Evolutionary conservation across 768 basidiomycete genomes (phyloP).

Genomic region (Mycena vitilis): DNA sequence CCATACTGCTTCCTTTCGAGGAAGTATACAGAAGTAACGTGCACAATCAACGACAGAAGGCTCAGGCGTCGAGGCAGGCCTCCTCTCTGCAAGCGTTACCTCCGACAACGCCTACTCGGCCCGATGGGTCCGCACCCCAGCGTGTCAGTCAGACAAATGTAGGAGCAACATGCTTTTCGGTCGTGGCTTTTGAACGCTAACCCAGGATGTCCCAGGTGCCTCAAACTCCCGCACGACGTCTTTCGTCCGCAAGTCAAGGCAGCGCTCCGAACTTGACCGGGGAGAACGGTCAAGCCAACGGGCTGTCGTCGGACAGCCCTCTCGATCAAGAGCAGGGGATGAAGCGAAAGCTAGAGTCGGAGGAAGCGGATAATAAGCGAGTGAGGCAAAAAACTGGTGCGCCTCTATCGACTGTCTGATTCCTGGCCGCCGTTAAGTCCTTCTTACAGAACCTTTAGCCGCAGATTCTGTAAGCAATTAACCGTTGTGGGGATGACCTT

Average conservation of each 20-base stretch:
- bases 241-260: constrained; percentile 38
- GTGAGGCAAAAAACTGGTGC: constrained; percentile 79
- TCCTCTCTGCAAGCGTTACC: constrained; percentile 42
- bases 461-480: constrained; percentile 53
- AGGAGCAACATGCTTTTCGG: constrained; percentile 11
- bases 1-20: constrained; percentile 78
- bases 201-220: constrained; percentile 38
- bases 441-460: constrained; percentile 59
- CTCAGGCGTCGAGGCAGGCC: constrained; percentile 45
- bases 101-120: constrained; percentile 26
- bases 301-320: constrained; percentile 50
- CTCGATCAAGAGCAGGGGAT: constrained; percentile 74
- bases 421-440: constrained; percentile 36
- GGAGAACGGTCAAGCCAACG: constrained; percentile 30
- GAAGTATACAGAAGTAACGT: constrained; percentile 73
- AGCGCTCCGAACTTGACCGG: constrained; percentile 35
- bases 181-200: constrained; percentile 10
- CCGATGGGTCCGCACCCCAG: constrained; percentile 26
- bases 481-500: constrained; percentile 11
- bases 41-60: constrained; percentile 69
- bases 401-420: constrained; percentile 40
- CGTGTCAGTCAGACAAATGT: constrained; percentile 28
- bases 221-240: constrained; percentile 43
- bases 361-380: constrained; percentile 76
- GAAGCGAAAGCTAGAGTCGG: constrained; percentile 79